A percentile compares a stretch with the other conserved stretches of the same genome.
Evolutionary conservation across 163 green algal genomes (phyloP).

Genomic region (Scenedesmus sp.): DNA sequence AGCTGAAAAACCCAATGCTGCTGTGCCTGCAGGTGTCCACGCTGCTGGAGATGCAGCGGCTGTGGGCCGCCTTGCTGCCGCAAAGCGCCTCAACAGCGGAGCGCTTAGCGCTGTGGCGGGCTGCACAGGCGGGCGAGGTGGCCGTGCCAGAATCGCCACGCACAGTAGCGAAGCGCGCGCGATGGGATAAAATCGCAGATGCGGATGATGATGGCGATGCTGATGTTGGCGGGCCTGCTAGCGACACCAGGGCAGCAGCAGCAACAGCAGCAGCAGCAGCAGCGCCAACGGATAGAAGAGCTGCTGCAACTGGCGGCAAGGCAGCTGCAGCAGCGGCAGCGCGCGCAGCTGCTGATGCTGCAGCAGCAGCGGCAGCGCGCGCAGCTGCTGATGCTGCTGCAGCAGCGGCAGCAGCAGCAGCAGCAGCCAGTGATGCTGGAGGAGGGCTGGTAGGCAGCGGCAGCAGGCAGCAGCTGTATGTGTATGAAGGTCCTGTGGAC

Average conservation of each 20-base stretch:
- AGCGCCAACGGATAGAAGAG: not conserved
- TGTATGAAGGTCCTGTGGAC: conserved; percentile 42
- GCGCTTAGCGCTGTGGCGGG: not conserved
- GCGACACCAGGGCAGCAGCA: not conserved
- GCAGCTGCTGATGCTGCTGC: not conserved
- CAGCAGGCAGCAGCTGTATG: conserved; percentile 28
- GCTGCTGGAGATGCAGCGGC: conserved; percentile 36
- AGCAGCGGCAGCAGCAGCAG: conserved; percentile 37
- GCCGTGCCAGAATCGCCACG: conserved; percentile 1
- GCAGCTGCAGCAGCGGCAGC: not conserved
- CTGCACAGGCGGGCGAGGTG: conserved; percentile 3
- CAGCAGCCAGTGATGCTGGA: not conserved
- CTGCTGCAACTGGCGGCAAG: not conserved
- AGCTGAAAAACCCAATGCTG: not conserved
- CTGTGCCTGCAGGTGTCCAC: conserved; percentile 6
- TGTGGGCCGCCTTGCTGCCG: conserved; percentile 13
- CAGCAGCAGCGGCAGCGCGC: not conserved
- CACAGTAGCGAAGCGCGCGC: not conserved
- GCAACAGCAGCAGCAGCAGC: not conserved
- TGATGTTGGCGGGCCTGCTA: not conserved
- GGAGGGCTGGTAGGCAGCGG: not conserved
- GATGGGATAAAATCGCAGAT: not conserved
- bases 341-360: not conserved
- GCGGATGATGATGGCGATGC: not conserved
- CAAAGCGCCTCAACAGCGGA: conserved; percentile 6